Evolutionary conservation across 257 asterid genomes (phyloP).

Genomic region (Vinca minor): DNA sequence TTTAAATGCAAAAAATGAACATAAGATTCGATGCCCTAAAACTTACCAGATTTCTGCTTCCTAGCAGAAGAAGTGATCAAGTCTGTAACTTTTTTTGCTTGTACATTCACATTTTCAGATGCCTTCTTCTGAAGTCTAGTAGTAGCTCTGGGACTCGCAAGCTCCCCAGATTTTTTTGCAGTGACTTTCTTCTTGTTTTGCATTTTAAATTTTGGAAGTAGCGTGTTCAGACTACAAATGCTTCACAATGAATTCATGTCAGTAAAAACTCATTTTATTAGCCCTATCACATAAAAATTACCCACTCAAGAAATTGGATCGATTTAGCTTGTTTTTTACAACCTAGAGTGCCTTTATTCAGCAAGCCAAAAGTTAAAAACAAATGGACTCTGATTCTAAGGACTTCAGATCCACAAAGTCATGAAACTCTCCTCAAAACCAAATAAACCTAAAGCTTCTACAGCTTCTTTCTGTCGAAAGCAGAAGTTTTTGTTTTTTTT

Average conservation of each 20-base stretch:
- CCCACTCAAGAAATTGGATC: not conserved
- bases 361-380: not conserved
- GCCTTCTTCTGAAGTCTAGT: slow-evolving; percentile 59
- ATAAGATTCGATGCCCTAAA: slow-evolving; percentile 5
- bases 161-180: slow-evolving; percentile 48
- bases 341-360: not conserved
- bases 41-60: slow-evolving; percentile 75
- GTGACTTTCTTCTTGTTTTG: slow-evolving; percentile 56
- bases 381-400: not conserved
- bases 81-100: slow-evolving; percentile 61
- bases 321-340: not conserved
- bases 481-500: no score
- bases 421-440: not conserved
- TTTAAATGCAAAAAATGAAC: not conserved
- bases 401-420: not conserved
- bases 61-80: slow-evolving; percentile 81
- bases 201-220: slow-evolving; percentile 40
- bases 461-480: not conserved
- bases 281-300: not conserved
- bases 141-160: slow-evolving; percentile 51
- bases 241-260: slow-evolving; percentile 11
- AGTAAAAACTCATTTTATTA: not conserved
- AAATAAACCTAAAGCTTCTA: not conserved
- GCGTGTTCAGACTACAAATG: slow-evolving; percentile 18
- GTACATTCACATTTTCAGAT: slow-evolving; percentile 49